Evolutionary conservation across 345 rosid species (phyloP).

Genomic region (Gossypium stocksii): DNA sequence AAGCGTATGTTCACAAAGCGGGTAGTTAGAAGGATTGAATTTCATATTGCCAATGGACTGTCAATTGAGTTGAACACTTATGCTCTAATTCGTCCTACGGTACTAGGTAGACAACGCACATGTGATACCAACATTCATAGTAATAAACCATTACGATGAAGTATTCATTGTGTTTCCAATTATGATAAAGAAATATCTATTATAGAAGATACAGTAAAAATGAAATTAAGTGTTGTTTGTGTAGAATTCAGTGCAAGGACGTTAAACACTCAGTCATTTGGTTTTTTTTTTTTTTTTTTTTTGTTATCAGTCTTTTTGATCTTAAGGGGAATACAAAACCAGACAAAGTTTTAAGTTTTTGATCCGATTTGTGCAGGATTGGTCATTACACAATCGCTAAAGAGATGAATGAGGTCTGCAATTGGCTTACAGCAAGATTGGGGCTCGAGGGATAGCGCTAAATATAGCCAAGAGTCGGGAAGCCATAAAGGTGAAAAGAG

Average conservation of each 20-base stretch:
- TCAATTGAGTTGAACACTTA: constrained; percentile 77
- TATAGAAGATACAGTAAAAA: too few relatives aligned
- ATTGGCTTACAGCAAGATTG: constrained; percentile 63
- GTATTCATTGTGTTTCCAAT: too few relatives aligned
- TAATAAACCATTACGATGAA: too few relatives aligned
- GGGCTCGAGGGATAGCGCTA: constrained; percentile 66
- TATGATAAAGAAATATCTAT: too few relatives aligned
- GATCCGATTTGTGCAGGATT: constrained; percentile 45
- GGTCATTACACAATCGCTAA: constrained; percentile 88
- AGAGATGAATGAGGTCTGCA: constrained; percentile 76
- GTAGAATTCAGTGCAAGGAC: too few relatives aligned
- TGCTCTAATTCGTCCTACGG: constrained; percentile 79
- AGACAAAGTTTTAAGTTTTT: neutral
- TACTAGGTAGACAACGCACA: constrained; percentile 55
- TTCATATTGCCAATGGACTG: constrained; percentile 51
- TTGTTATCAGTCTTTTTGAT: too few relatives aligned
- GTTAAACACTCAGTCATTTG: too few relatives aligned
- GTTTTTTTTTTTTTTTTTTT: too few relatives aligned
- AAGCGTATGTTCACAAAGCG: constrained; percentile 82
- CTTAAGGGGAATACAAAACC: too few relatives aligned
- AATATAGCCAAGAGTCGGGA: constrained; percentile 12
- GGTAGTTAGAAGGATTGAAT: constrained; percentile 56
- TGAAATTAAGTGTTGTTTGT: too few relatives aligned
- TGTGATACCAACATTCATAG: too few relatives aligned
- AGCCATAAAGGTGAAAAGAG: constrained; percentile 24